Base-by-base conservation (phyloP, 2,329 filamentous ascomycete genomes). In the Penicillium sclerotiorum region DNA sequence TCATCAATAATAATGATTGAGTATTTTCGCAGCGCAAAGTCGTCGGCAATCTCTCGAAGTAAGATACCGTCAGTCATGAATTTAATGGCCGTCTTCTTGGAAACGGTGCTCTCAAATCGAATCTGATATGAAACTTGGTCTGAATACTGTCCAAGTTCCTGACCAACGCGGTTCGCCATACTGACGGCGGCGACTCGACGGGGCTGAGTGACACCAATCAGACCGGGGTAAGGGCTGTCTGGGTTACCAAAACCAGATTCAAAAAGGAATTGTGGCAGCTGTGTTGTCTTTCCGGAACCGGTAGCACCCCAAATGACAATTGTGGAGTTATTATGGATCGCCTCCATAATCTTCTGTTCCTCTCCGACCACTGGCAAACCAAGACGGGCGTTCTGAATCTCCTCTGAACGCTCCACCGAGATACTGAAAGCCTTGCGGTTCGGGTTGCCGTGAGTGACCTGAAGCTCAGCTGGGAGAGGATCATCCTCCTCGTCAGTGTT, bases 51-150 rank as follows among this genome's bases (percentile, higher is more conserved):
- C 71, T 99, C 94, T 49, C 94, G 86, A 8, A 99, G 80, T 52
- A 99, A 77, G 22, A 99, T 91, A 80, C 94, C 94, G 70, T 99
- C 94, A 0, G 94, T 99, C 92, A 99, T 96, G 74, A 97, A 99
- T 69, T 99, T 99, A 69, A 99, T 84, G 5, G 90, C 88, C 0
- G 94, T 99, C 45, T 90, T 87, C 22, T 85, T 78, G 41, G 85
- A 84, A 1, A 88, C 85, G 0, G 86, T 93, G 42, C 88, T 90
- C 66, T 99, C 94, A 58, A 97, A 99, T 20, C 95, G 88, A 61
- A 99, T 96, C 68, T 92, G 94, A 68, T 97, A 95, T 4, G 89
- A 90, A 6, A 99, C 92, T 40, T 82, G 82, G 21, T 86, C 78
- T n/a, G 85, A 85, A 61, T 87, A 84, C 39, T 88, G 80, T 1